Evolutionary conservation across 2,329 filamentous ascomycete genomes (phyloP).

Genomic region (Colletotrichum sp.): DNA sequence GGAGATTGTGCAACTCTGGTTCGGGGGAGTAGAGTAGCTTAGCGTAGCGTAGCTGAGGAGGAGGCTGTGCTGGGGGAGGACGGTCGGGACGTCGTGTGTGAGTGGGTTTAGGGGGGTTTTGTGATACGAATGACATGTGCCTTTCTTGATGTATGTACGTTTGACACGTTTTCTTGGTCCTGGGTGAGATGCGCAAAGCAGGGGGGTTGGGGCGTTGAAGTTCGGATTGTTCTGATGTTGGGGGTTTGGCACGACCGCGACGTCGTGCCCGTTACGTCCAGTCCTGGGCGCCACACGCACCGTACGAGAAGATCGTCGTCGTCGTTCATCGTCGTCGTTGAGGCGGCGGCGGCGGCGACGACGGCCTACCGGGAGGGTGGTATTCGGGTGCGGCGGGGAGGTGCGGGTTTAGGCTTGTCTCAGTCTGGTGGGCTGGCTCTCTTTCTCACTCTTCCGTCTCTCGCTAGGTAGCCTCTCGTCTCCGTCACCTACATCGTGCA

Average conservation of each 20-base stretch:
- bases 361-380: constrained; percentile 4
- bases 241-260: neutral
- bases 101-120: neutral
- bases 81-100: neutral
- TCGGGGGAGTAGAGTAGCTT: neutral
- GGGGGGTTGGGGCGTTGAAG: neutral
- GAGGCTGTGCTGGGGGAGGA: neutral
- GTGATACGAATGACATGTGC: neutral
- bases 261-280: neutral
- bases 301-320: neutral
- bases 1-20: neutral
- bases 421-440: constrained; percentile 8
- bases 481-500: neutral
- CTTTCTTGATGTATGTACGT: neutral
- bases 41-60: neutral
- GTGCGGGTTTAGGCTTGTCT: neutral
- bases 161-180: neutral
- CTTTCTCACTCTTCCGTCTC: neutral
- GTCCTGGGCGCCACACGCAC: neutral
- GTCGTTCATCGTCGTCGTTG: neutral
- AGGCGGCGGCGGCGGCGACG: neutral
- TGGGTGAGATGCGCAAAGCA: neutral
- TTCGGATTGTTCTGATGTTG: neutral
- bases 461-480: neutral
- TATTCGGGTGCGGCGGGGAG: neutral